Base-by-base conservation (phyloP, 2,329 filamentous ascomycete species). In the Ascosphaera aggregata region DNA sequence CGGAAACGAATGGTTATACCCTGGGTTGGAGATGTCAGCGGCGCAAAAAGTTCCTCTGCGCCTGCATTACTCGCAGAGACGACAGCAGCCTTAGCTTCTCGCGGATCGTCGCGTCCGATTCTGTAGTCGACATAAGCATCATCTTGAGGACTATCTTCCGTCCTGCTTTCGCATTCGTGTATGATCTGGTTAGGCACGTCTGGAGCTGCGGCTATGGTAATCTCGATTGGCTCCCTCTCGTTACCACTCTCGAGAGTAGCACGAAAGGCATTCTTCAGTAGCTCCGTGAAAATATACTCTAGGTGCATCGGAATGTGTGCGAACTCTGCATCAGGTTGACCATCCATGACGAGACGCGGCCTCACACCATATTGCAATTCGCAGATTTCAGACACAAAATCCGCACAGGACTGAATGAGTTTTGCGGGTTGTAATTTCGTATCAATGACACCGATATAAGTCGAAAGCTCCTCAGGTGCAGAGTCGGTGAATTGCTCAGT, bases 181-280 rank as follows among this genome's bases (percentile, higher is more conserved):
- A 71, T 35, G 9, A 42, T 19, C 16, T 7, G 40, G 17, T 54
- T 52, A 0, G 55, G 51, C 0, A 65, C 61, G 48, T 71, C 66
- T 1, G 70, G 69, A 0, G 71, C 63, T 1, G 71, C 80, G 0
- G 86, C 86, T 44, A 98, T 89, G 11, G 89, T 98, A 43, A 95
- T 76, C 46, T 93, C 80, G 32, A 98, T 67, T 1, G 86, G 81
- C 46, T 92, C 79, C 34, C 70, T 67, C 47, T 79, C 76, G 50
- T 71, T 75, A n/a, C 74, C 73, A 42, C 70, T 76, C 57, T 98
- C 89, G 8, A 95, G 75, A 0, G 82, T 91, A 3, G 89, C 86
- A 34, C 89, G 73, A 61, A 95, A 98, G 1, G 85, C 81, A 52
- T 98, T 98, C 58, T 98, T 98, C 42, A 98, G 68, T 1, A 98